These are phyloP conservation scores for Cryptococcus sp. DNA, from an alignment of 1,284 basidiomycete genomes.

Conservation along the genomic window DNA sequence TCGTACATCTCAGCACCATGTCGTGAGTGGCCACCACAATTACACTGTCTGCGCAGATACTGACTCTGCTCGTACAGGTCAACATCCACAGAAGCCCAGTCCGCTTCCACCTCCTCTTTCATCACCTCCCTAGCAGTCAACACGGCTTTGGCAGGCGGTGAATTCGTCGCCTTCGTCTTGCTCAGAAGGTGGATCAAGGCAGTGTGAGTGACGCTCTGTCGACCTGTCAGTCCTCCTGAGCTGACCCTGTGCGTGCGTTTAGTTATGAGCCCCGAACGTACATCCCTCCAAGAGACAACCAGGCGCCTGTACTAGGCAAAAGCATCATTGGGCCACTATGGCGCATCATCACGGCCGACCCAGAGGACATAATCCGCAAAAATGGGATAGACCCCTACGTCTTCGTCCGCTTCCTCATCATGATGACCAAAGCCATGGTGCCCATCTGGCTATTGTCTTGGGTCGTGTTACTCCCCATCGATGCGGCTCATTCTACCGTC, in stretches of 20 bases:
- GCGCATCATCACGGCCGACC: constrained; percentile 53
- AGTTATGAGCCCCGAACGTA: constrained; percentile 77
- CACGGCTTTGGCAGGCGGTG: constrained; percentile 60
- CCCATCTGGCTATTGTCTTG: constrained; percentile 67
- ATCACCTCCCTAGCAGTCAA: constrained; percentile 65
- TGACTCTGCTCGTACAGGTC: constrained; percentile 1
- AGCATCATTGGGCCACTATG: constrained; percentile 41
- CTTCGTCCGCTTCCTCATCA: constrained; percentile 67
- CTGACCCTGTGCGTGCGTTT: constrained; percentile 5
- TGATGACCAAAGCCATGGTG: constrained; percentile 66
- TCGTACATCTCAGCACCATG: neutral
- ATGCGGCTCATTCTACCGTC: constrained; percentile 57
- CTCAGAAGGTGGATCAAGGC: constrained; percentile 53
- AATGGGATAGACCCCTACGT: constrained; percentile 68
- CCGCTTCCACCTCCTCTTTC: constrained; percentile 61
- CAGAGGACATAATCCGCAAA: constrained; percentile 56
- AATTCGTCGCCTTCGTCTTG: constrained; percentile 68
- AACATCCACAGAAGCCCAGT: constrained; percentile 21
- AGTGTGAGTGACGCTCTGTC: constrained; percentile 35
- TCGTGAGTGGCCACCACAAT: neutral
- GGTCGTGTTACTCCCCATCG: constrained; percentile 64
- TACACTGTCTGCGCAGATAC: no score
- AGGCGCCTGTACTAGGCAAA: constrained; percentile 37
- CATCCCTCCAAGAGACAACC: constrained; percentile 49
- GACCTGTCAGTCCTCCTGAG: neutral